Evolutionary conservation across 2,329 filamentous ascomycete species (phyloP), one percentile per base, ranked within the genome.

Genomic region (Triangularia setosa): DNA sequence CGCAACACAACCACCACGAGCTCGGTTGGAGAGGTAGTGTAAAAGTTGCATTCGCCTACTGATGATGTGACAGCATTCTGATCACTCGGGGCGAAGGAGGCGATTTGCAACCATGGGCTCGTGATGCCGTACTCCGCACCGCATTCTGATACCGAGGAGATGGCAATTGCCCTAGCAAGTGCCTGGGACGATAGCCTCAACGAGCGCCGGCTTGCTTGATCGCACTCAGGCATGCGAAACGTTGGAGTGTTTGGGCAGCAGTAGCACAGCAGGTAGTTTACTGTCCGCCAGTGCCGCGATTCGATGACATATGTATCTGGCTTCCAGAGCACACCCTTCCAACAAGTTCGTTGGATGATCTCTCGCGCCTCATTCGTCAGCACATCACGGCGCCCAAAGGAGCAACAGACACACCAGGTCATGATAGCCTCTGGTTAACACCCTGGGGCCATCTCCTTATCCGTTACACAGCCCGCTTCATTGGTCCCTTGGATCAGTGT

Each of bases 341-440:
- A 23, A 24, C 7, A 55, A 27, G 12, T 4, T 48, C 9, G 40
- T 9, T 28, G 52, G 52, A 27, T 28, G 52, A 55, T 55, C 48
- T 24, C 33, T 40, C 40, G 25, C 40, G 27, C 40, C 58, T 53
- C 58, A 63, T 63, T 63, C 62, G 62, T 63, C 62, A 63, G 48
- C 56, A 56, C 14, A 21, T 28, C 30, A 35, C 48, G 52, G 40
- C 40, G 21, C 40, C n/a, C 40, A 21, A 21, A 5, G n/a, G 11
- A 48, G 48, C 33, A 61, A 23, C 33, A 21, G 14, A 27, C 23
- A 27, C 21, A 24, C 58, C 58, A 48, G 58, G 58, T 18, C 24
- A 53, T 60, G 44, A 30, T 52, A 25, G 24, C 27, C 24, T 60
- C 58, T 60, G 58, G 33, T 53, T 60, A 54, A 24, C 24, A 18